Evolutionary conservation across 495 filamentous ascomycete genomes (phyloP), one percentile per base, ranked within the genome.

Genomic region (Aspergillus mulundensis): DNA sequence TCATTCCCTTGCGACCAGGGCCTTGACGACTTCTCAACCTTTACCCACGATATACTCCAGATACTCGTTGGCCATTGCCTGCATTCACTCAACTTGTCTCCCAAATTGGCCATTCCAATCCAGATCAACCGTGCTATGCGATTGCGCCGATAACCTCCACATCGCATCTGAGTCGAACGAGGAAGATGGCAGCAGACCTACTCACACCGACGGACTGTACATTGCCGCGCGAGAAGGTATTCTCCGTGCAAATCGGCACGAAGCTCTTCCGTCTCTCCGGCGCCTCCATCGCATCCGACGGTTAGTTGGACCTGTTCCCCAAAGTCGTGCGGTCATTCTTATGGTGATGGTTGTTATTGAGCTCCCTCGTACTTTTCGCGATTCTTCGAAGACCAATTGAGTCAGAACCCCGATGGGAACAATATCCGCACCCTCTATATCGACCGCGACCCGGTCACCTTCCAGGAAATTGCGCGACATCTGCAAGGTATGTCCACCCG

Each of bases 341-440:
- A 57, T 45, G 39, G 40, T 50, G 19, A 43, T 45, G 34, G 38
- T 44, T 57, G 47, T 50, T 41, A 21, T 57, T 45, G 77, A 97
- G 93, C 92, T 72, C 93, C 93, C 63, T 97, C 94, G 57, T 98
- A 97, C 70, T 97, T 98, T 70, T 96, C 94, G 19, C 87, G 87
- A 59, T 97, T 91, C 74, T 98, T 98, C 74, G 83, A 84, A 54
- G 87, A 88, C 58, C 92, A 97, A 71, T 67, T 98, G 16, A 80
- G 81, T 48, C 79, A 81, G 44, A 76, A 82, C 53, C 79, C 77
- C n/a, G 71, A 79, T 56, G 81, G 81, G 56, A 76, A 81, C 36
- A 76, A 72, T 10, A 56, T 79, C 48, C 76, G 82, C 50, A 96
- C 93, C 5, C 81, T 97, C 19, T 97, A 95, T 70, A 97, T 98